phyloP scores from a whole-genome alignment of 75 land plant genomes.

The Ceratopteris richardii region DNA sequence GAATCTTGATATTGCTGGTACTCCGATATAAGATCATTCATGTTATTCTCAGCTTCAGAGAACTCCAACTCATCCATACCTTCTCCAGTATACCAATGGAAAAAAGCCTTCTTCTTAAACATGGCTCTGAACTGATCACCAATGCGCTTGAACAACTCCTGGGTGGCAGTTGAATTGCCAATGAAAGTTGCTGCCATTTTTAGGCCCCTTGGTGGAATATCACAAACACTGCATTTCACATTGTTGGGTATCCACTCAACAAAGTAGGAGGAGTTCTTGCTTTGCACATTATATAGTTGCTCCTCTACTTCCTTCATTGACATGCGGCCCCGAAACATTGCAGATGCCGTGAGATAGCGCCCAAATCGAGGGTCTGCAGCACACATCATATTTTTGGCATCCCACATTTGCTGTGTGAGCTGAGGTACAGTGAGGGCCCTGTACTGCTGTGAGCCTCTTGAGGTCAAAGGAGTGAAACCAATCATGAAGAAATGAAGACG shows the following conservation, averaged over 20 bases:
- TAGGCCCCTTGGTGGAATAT: constrained; percentile 53
- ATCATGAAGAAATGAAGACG: constrained; percentile 76
- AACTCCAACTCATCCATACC: constrained; percentile 67
- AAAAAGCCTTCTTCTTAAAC: constrained; percentile 53
- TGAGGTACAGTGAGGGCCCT: constrained; percentile 58
- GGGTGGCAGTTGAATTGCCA: constrained; percentile 57
- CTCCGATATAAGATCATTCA: constrained; percentile 62
- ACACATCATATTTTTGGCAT: too few relatives aligned
- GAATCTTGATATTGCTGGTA: constrained; percentile 69
- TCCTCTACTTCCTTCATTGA: constrained; percentile 51
- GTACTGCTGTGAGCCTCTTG: constrained; percentile 66
- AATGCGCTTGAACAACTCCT: constrained; percentile 70
- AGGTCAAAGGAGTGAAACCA: constrained; percentile 60
- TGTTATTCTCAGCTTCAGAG: constrained; percentile 69
- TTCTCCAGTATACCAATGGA: too few relatives aligned
- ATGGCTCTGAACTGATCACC: constrained; percentile 61
- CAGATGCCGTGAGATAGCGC: constrained; percentile 50
- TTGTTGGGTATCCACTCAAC: too few relatives aligned
- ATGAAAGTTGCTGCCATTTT: constrained; percentile 56
- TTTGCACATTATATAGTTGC: constrained; percentile 45
- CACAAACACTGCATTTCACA: constrained; percentile 57
- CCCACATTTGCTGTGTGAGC: constrained; percentile 68
- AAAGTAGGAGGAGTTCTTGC: constrained; percentile 65
- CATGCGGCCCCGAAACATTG: constrained; percentile 52
- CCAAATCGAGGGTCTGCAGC: constrained; percentile 42